phyloP scores from a whole-genome alignment of 2,329 filamentous ascomycete species.

The Clonostachys solani region DNA sequence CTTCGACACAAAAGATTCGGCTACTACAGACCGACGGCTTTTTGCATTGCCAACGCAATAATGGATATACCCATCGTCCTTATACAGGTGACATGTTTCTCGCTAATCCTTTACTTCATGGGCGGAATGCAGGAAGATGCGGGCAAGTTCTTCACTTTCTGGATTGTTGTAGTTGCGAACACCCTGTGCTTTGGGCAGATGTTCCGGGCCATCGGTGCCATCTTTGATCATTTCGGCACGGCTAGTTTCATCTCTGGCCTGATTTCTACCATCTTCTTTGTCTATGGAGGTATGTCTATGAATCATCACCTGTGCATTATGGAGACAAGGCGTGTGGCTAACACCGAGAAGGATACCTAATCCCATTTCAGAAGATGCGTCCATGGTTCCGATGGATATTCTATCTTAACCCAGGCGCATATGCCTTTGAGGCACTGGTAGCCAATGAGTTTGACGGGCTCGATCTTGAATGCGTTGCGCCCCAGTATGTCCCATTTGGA shows the following conservation, averaged over 20 bases:
- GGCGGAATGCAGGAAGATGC: constrained; percentile 15
- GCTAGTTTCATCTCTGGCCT: constrained; percentile 17
- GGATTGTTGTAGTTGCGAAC: constrained; percentile 54
- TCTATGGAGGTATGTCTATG: constrained; percentile 20
- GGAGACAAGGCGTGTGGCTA: constrained; percentile 36
- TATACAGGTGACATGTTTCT: constrained; percentile 48
- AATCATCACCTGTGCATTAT: background rate
- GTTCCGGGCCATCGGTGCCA: constrained; percentile 62
- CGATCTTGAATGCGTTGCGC: constrained; percentile 51
- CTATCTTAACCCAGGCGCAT: constrained; percentile 45
- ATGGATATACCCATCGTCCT: constrained; percentile 39
- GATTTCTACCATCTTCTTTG: constrained; percentile 17
- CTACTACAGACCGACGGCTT: constrained; percentile 22
- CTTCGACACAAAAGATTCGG: constrained; percentile 22
- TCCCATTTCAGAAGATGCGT: constrained; percentile 39
- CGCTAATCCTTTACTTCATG: constrained; percentile 27
- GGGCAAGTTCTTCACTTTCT: constrained; percentile 55
- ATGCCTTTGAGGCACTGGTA: constrained; percentile 60
- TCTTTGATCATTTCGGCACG: constrained; percentile 44
- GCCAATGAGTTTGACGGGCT: constrained; percentile 54
- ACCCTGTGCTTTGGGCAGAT: constrained; percentile 60
- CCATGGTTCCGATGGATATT: constrained; percentile 51
- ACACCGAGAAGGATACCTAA: constrained; percentile 48
- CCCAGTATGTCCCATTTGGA: constrained; percentile 49
- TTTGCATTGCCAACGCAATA: constrained; percentile 31